Evolutionary conservation across 1,139 yeast species (phyloP), one percentile per base, ranked within the genome.

Genomic region (Williopsis jadinii): DNA sequence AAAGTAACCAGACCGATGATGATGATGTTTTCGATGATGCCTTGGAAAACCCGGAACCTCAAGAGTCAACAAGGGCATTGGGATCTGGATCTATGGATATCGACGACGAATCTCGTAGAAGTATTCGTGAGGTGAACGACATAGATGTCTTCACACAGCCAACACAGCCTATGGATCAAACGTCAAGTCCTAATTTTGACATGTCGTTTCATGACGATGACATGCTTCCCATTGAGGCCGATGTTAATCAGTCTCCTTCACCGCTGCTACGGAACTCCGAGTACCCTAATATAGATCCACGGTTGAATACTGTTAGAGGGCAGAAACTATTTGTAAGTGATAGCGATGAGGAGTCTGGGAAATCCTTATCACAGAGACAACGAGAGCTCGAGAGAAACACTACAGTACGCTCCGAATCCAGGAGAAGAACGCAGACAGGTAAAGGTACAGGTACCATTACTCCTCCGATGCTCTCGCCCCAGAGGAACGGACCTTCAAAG

Each of bases 331-430:
- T 51, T 31, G 41, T 38, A 6, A 41, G 49, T 5, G 40, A 46
- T 29, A 46, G 42, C 24, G 44, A 41, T 9, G 51, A 48, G n/a
- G 32, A 10, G 4, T 19, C 24, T 19, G 24, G 6, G 24, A 28
- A 28, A 28, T 28, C 30, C 4, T n/a, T 11, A n/a, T 41, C 40
- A 12, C 43, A 50, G 26, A 43, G 55, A 11, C 43, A 43, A 8
- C 15, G 34, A 36, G 51, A 54, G 32, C 34, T 52, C 26, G 55
- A 50, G 36, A 41, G 51, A 36, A 52, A 54, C 32, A 47, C 45
- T 9, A 50, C 55, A 2, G 46, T 51, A 9, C 38, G 56, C n/a
- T 45, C 50, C 9, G 28, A 11, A 6, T 12, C n/a, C 14, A 33
- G 24, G 34, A 32, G 24, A 19, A 19, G 24, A 19, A 6, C 24